These are phyloP conservation scores for Cydonia oblonga DNA, from an alignment of 331 rosid genomes.

Conservation along the genomic window DNA sequence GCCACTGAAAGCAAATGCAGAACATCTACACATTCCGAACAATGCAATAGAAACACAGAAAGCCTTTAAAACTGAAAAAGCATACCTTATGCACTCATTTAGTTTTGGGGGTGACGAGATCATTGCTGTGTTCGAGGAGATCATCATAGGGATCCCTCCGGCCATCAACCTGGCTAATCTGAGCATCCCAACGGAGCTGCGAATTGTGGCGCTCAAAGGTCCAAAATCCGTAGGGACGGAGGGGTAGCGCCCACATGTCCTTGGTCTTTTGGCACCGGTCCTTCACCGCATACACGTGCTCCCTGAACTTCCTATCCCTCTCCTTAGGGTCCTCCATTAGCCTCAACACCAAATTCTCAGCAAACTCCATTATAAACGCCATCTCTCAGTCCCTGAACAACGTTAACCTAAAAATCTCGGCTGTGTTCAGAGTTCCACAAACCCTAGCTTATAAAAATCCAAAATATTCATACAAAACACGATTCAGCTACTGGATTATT, in stretches of 20 bases:
- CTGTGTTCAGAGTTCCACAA: not conserved
- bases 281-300: slow-evolving; percentile 48
- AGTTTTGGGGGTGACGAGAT: not conserved
- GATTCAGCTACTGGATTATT: not conserved
- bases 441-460: not conserved
- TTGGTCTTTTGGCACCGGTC: slow-evolving; percentile 61
- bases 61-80: not conserved
- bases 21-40: not conserved
- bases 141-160: slow-evolving; percentile 94
- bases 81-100: slow-evolving; percentile 11
- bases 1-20: no score
- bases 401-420: not conserved
- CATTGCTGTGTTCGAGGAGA: slow-evolving; percentile 34
- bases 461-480: not conserved
- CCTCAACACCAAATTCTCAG: slow-evolving; percentile 72
- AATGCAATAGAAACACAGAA: not conserved
- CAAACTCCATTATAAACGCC: slow-evolving; percentile 91
- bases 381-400: slow-evolving; percentile 17
- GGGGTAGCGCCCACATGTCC: slow-evolving; percentile 80
- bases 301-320: slow-evolving; percentile 73
- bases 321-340: slow-evolving; percentile 80
- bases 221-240: slow-evolving; percentile 94
- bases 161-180: slow-evolving; percentile 75
- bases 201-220: slow-evolving; percentile 92
- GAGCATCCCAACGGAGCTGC: slow-evolving; percentile 87